These are phyloP conservation scores for Penicillium canariense DNA, from an alignment of 495 filamentous ascomycete species.

Conservation along the genomic window DNA sequence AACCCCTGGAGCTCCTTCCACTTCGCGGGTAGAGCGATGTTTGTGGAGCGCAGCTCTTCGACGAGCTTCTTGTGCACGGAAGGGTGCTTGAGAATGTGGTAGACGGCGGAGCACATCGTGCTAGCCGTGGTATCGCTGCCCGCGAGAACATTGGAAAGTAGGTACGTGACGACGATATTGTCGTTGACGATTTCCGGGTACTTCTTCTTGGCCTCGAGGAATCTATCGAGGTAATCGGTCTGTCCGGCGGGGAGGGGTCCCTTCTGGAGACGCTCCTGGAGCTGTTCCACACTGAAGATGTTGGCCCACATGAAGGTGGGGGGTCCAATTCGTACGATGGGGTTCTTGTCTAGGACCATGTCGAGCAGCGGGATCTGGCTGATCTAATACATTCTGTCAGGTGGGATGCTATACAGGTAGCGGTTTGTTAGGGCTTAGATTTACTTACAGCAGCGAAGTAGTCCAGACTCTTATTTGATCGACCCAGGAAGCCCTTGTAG, in stretches of 20 bases:
- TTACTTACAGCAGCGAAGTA: conserved; percentile 36
- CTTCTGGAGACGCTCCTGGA: conserved; percentile 18
- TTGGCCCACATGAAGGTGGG: conserved; percentile 26
- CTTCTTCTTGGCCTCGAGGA: conserved; percentile 24
- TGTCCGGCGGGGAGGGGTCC: not conserved
- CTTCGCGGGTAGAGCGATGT: conserved; percentile 12
- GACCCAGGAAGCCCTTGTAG: conserved; percentile 20
- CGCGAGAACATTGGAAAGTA: conserved; percentile 30
- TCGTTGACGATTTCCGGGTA: conserved; percentile 24
- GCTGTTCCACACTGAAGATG: conserved; percentile 22
- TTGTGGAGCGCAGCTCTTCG: conserved; percentile 23
- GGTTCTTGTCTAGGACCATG: conserved; percentile 23
- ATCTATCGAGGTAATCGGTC: conserved; percentile 24
- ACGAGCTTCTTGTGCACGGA: conserved; percentile 24
- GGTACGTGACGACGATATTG: conserved; percentile 21
- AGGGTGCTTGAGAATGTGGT: conserved; percentile 36
- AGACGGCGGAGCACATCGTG: conserved; percentile 38
- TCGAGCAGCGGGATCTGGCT: conserved; percentile 25
- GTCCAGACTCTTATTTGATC: conserved; percentile 26
- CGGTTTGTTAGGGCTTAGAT: too few relatives aligned
- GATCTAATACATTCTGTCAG: conserved; percentile 5
- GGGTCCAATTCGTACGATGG: conserved; percentile 24
- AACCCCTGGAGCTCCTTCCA: conserved; percentile 33
- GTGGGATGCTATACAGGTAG: not conserved
- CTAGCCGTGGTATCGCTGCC: conserved; percentile 39